Base-by-base conservation (phyloP, 2,329 filamentous ascomycete species). In the Oidium heveae region DNA sequence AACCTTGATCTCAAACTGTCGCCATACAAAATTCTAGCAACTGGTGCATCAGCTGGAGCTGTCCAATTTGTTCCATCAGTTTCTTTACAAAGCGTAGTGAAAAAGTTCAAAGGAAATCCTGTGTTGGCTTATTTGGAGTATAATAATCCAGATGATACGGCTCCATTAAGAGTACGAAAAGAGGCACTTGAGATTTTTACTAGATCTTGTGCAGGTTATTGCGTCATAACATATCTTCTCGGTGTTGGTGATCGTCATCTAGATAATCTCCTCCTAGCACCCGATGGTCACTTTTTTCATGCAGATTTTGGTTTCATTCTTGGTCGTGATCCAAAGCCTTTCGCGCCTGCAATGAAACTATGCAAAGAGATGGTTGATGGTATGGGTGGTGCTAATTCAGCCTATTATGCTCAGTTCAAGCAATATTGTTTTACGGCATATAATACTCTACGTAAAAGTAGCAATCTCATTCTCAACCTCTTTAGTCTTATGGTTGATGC, bases 231-330 rank as follows among this genome's bases (percentile, higher is more conserved):
- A 0, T 98, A 98, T 66, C 84, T 98, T 16, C 77, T 98, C 13
- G 93, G 91, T 34, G 91, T 98, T 2, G 91, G 91, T 20, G 91
- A 98, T 66, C 81, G 91, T 1, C 91, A 98, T 68, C 75, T 96
- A 2, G 91, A 98, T 66, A 98, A 98, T 63, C 77, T 98, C 0
- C 79, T 98, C 28, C 77, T 98, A 5, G 79, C 87, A 0, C 88
- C 91, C 0, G 83, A 88, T 60, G 91, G 80, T 0, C 86, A 93
- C 67, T 98, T 98, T 72, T 95, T 98, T 74, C 91, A 98, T 66
- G 88, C 89, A 33, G 91, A 98, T 67, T 98, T 98, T 63, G 91
- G 93, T 44, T 98, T 94, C 68, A 98, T 98, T 58, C 81, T 98
- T 1, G 91, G 91, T 18, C 84, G 91, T 43, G 91, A 98, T 61